A percentile compares a stretch with the other conserved stretches of the same genome.
Conservation (phyloP, 2,329 filamentous ascomycete species). For the Corynespora cassiicola region DNA sequence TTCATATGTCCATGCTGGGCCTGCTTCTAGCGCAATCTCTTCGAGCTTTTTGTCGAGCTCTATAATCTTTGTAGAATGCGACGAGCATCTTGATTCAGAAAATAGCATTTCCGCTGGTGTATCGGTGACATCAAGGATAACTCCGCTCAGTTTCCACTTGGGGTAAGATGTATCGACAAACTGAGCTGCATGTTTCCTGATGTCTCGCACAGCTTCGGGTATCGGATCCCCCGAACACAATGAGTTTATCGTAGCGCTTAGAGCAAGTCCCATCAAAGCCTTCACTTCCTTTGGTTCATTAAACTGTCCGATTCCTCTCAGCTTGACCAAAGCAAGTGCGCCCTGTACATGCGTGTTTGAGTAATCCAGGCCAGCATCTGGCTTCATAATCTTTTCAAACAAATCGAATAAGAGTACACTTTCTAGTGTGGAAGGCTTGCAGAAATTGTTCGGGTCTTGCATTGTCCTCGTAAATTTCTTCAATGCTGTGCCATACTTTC, state of each 20-base stretch:
- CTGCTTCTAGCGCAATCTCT: slow-evolving; percentile 25
- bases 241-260: slow-evolving; percentile 38
- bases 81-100: slow-evolving; percentile 19
- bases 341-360: slow-evolving; percentile 30
- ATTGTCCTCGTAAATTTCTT: slow-evolving; percentile 23
- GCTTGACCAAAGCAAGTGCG: slow-evolving; percentile 28
- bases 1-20: slow-evolving; percentile 18
- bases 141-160: slow-evolving; percentile 36
- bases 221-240: slow-evolving; percentile 25
- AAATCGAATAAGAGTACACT: slow-evolving; percentile 31
- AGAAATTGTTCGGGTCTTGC: slow-evolving; percentile 18
- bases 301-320: slow-evolving; percentile 26
- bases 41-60: slow-evolving; percentile 31
- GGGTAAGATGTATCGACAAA: slow-evolving; percentile 30
- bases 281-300: slow-evolving; percentile 17
- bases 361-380: slow-evolving; percentile 7
- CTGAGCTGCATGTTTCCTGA: slow-evolving; percentile 27
- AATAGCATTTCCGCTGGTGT: slow-evolving; percentile 25
- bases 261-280: slow-evolving; percentile 23
- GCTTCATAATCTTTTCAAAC: slow-evolving; percentile 33
- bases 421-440: slow-evolving; percentile 22
- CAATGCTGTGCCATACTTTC: slow-evolving; percentile 33
- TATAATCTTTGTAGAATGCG: no score
- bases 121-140: slow-evolving; percentile 34
- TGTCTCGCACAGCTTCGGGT: slow-evolving; percentile 22